Conservation (phyloP, 441 rosid species). For the Dalechampia spathulata region DNA sequence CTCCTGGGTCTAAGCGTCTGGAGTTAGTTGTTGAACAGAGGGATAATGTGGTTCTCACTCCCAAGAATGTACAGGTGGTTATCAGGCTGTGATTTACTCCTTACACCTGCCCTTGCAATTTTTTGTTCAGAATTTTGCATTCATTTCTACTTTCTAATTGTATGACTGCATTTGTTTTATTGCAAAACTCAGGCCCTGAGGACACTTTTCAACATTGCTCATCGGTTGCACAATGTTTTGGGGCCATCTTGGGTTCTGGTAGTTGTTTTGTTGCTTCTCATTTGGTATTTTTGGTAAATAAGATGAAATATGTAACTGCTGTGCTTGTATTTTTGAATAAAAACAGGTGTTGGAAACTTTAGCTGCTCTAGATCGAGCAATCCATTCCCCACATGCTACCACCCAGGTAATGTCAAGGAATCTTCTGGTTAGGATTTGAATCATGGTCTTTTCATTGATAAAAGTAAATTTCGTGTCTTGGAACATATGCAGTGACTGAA, state of each 20-base stretch:
- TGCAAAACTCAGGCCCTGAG: constrained; percentile 70
- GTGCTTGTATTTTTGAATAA: constrained; percentile 15
- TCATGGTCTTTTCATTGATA: background rate
- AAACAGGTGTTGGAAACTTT: constrained; percentile 94
- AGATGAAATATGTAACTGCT: constrained; percentile 3
- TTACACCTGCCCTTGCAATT: constrained; percentile 1
- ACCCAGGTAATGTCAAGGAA: constrained; percentile 59
- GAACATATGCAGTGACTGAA: no score
- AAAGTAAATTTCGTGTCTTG: background rate
- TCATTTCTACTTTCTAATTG: constrained; percentile 3
- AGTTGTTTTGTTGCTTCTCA: constrained; percentile 29
- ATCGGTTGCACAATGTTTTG: constrained; percentile 87
- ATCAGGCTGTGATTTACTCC: constrained; percentile 7
- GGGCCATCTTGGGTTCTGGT: constrained; percentile 99
- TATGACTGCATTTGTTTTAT: constrained; percentile 26
- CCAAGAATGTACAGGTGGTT: constrained; percentile 95
- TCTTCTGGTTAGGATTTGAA: constrained; percentile 1
- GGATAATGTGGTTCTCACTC: constrained; percentile 78
- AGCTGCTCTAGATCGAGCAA: constrained; percentile 88
- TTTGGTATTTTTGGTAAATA: constrained; percentile 16
- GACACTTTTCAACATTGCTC: constrained; percentile 96
- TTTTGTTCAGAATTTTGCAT: background rate
- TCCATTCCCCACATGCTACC: constrained; percentile 95
- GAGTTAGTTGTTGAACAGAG: constrained; percentile 65
- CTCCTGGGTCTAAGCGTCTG: constrained; percentile 83